phyloP scores from a whole-genome alignment of 225 moss, liverwort and hornwort species.

The Pseudoscleropodium purum region DNA sequence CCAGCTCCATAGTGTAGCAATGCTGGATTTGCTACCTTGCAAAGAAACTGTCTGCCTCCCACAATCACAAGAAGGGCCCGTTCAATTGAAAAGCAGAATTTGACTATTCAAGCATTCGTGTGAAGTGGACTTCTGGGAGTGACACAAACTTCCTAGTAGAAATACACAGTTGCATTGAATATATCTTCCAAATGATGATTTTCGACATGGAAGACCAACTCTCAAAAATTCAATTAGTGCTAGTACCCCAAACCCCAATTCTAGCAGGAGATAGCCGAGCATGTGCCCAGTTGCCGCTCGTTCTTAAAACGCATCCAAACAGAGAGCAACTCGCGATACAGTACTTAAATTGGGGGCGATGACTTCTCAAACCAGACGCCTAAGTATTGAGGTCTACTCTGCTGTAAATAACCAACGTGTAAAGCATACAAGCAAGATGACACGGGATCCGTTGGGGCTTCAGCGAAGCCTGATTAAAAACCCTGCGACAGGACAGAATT shows the following conservation, averaged over 20 bases:
- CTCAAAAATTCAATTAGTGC: not conserved
- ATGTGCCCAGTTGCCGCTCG: not conserved
- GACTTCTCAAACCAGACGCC: not conserved
- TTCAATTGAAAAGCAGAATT: not conserved
- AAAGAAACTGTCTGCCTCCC: conserved; percentile 63
- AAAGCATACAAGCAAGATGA: not conserved
- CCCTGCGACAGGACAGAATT: not conserved
- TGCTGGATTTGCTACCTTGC: conserved; percentile 45
- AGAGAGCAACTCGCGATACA: not conserved
- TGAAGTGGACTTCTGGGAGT: not conserved
- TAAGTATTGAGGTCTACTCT: not conserved
- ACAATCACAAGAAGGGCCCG: conserved; percentile 7
- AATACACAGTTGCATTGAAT: not conserved
- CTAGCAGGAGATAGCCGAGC: not conserved
- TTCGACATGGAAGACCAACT: not conserved
- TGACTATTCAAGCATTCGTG: not conserved
- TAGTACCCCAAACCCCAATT: not conserved
- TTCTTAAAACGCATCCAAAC: not conserved
- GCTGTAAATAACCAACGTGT: not conserved
- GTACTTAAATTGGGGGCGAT: not conserved
- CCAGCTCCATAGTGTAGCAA: conserved; percentile 81
- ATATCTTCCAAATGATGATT: not conserved
- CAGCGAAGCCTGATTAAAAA: not conserved
- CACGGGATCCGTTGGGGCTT: not conserved
- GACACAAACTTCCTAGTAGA: not conserved